Conservation (phyloP, 139 green algal species). For the Pseudopediastrum boryanum region DNA sequence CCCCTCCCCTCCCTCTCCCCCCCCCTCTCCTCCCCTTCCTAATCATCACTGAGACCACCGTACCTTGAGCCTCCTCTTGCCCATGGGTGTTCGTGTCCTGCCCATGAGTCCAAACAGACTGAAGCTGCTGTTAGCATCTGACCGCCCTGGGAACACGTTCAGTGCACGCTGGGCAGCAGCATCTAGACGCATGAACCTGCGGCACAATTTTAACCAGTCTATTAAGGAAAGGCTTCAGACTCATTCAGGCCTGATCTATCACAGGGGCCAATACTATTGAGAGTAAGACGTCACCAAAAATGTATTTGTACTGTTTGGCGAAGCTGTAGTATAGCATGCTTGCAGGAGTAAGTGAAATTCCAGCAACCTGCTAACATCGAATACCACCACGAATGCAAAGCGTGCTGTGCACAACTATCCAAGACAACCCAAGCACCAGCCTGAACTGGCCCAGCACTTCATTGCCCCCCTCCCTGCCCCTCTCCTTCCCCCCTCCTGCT, state of each 20-base stretch:
- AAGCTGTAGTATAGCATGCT: background rate
- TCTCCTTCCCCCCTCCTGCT: no score
- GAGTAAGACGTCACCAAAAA: background rate
- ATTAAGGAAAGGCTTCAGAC: background rate
- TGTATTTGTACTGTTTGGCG: background rate
- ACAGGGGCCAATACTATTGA: background rate
- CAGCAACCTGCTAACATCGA: background rate
- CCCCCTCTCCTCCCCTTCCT: no score
- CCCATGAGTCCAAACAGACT: conserved; percentile 92
- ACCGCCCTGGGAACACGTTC: conserved; percentile 82
- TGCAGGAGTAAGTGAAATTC: background rate
- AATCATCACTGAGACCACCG: no score
- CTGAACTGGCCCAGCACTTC: no score
- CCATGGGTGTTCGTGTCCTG: conserved; percentile 89
- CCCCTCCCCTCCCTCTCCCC: background rate
- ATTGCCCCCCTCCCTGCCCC: no score
- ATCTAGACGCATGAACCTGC: conserved; percentile 73
- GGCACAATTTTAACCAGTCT: background rate
- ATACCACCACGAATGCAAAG: no score
- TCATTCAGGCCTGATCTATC: background rate
- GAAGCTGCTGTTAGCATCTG: conserved; percentile 77
- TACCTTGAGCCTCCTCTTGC: conserved; percentile 87
- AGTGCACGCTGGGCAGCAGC: conserved; percentile 83
- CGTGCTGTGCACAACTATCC: no score
- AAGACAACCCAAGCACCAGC: no score